Evolutionary conservation across 495 filamentous ascomycete species (phyloP).

Genomic region (Penicillium verhagenii): DNA sequence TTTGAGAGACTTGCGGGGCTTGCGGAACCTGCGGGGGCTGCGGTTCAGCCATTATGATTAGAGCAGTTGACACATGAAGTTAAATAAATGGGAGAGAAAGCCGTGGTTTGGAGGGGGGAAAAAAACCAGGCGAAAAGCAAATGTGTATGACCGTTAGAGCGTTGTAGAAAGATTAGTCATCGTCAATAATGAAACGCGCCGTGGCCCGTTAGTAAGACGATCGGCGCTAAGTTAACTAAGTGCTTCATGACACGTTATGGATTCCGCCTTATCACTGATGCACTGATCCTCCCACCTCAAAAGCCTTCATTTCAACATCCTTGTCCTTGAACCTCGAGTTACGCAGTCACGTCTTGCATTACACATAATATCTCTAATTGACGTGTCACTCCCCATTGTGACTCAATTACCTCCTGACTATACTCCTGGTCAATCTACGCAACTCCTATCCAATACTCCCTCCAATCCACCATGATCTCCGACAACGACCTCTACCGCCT

Average conservation of each 20-base stretch:
- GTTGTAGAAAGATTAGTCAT: slow-evolving; percentile 1
- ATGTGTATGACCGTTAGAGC: not conserved
- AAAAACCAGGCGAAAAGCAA: not conserved
- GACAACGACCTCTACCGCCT: slow-evolving; percentile 81
- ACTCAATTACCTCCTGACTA: not conserved
- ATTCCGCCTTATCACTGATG: not conserved
- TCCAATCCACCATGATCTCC: slow-evolving; percentile 68
- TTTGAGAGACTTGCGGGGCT: slow-evolving; percentile 1
- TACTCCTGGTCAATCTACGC: not conserved
- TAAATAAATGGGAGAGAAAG: not conserved
- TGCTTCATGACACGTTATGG: slow-evolving; percentile 5
- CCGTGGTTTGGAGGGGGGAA: not conserved
- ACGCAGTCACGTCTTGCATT: not conserved
- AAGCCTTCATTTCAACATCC: not conserved
- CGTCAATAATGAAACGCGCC: not conserved
- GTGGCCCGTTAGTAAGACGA: not conserved
- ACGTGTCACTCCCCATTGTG: not conserved
- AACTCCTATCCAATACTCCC: not conserved
- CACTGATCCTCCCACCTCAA: not conserved
- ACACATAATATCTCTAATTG: not conserved
- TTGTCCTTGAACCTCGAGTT: not conserved
- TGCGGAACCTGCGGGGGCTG: slow-evolving; percentile 4
- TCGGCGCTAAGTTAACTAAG: slow-evolving; percentile 3
- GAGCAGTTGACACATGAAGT: not conserved
- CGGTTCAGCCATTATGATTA: slow-evolving; percentile 24